phyloP scores from a whole-genome alignment of 2,329 filamentous ascomycete genomes.

The Fusarium sp. region DNA sequence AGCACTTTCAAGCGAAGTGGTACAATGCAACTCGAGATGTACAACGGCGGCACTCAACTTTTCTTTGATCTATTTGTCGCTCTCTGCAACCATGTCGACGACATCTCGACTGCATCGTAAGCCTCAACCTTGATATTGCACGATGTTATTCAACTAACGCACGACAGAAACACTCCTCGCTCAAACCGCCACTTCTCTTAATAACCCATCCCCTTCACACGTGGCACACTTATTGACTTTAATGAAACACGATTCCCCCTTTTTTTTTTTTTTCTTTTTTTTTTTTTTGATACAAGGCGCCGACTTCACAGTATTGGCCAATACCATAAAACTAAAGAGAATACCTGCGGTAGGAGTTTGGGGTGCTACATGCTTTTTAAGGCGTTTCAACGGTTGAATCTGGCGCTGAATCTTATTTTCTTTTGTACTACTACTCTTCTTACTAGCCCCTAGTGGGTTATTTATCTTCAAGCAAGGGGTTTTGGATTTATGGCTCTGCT shows the following conservation, averaged over 20 bases:
- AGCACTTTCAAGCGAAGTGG: conserved; percentile 92
- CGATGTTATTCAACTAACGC: neutral
- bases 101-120: conserved; percentile 69
- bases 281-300: conserved; percentile 13
- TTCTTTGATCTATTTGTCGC: conserved; percentile 97
- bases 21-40: conserved; percentile 97
- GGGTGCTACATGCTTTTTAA: conserved; percentile 25
- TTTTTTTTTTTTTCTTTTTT: conserved; percentile 1
- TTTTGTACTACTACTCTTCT: conserved; percentile 53
- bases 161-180: conserved; percentile 55
- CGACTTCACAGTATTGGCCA: conserved; percentile 27
- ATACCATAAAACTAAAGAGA: conserved; percentile 38
- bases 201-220: conserved; percentile 9
- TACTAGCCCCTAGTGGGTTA: conserved; percentile 19
- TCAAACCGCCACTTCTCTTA: conserved; percentile 59
- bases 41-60: conserved; percentile 80
- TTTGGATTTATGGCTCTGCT: conserved; percentile 17
- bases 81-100: conserved; percentile 89
- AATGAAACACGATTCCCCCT: conserved; percentile 42
- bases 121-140: conserved; percentile 40
- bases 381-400: conserved; percentile 25
- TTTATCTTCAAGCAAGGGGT: conserved; percentile 27
- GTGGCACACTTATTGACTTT: conserved; percentile 19
- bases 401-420: conserved; percentile 25
- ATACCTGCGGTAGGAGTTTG: conserved; percentile 32